phyloP scores from a whole-genome alignment of 129 eudicot species.

The Kitagawia praeruptora region DNA sequence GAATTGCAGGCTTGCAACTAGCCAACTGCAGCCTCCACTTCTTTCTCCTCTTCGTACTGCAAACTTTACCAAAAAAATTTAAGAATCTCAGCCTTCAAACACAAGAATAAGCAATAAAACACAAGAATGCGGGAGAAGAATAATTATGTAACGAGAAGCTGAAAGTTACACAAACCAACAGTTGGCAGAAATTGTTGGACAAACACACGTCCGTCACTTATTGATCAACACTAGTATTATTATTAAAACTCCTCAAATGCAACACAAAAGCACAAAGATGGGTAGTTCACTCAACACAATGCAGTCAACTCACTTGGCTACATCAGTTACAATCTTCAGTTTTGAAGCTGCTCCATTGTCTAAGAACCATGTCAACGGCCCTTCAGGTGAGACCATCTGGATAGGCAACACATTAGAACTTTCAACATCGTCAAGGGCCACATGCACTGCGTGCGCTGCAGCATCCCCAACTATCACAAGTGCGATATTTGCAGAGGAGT shows the following conservation, averaged over 20 bases:
- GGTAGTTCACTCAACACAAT: neutral
- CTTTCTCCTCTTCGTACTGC: neutral
- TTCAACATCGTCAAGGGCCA: slow-evolving; percentile 2
- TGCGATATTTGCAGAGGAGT: slow-evolving; percentile 19
- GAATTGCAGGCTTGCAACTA: neutral
- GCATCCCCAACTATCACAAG: slow-evolving; percentile 13
- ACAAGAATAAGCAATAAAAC: neutral
- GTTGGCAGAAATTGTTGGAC: neutral
- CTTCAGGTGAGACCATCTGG: slow-evolving; percentile 21
- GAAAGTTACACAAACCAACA: neutral
- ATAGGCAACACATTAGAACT: slow-evolving; percentile 3
- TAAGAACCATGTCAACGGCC: slow-evolving; percentile 23
- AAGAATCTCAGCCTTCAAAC: neutral
- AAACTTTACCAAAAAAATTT: neutral
- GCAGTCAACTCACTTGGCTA: neutral
- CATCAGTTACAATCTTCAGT: neutral
- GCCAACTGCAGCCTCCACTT: too few species aligned
- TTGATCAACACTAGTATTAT: neutral
- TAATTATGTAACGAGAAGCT: neutral
- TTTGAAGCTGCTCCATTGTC: neutral
- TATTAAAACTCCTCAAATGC: neutral
- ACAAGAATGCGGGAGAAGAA: neutral
- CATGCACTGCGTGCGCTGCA: slow-evolving; percentile 14
- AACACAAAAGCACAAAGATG: neutral
- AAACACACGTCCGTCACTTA: neutral